These are phyloP conservation scores for Dysphania ambrosioides DNA, from an alignment of 148 eudicot species.

Conservation along the genomic window DNA sequence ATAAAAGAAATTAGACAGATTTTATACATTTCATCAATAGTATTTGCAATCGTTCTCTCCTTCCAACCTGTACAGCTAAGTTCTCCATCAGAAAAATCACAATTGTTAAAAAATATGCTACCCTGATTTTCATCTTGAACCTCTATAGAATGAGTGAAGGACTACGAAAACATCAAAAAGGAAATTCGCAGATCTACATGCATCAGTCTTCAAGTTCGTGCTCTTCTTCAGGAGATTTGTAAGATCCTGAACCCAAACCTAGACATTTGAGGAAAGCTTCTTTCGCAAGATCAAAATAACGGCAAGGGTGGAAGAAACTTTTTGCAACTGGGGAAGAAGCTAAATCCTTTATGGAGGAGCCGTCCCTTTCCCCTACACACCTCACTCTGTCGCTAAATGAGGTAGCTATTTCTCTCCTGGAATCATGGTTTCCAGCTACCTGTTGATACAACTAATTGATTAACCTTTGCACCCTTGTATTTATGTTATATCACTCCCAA, in stretches of 20 bases:
- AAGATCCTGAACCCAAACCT: constrained; percentile 38
- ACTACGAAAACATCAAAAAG: background rate
- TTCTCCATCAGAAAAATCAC: background rate
- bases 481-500: background rate
- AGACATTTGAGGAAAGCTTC: constrained; percentile 66
- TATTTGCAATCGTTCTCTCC: background rate
- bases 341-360: constrained; percentile 28
- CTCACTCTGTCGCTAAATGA: constrained; percentile 28
- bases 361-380: constrained; percentile 35
- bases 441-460: constrained; percentile 3
- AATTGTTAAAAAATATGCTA: background rate
- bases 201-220: constrained; percentile 31
- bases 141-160: background rate
- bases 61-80: constrained; percentile 18
- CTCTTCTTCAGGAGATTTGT: constrained; percentile 13
- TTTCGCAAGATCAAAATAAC: constrained; percentile 45
- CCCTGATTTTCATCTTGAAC: background rate
- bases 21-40: background rate
- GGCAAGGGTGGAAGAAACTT: constrained; percentile 45
- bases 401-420: constrained; percentile 22
- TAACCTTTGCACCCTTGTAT: background rate
- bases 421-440: constrained; percentile 30
- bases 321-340: constrained; percentile 13
- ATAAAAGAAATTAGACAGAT: background rate
- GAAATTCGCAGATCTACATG: background rate